Percentiles rank a stretch among this genome's conserved stretches.
Evolutionary conservation across 2,329 filamentous ascomycete species (phyloP).

Genomic region (Aspergillus spinulosporus): DNA sequence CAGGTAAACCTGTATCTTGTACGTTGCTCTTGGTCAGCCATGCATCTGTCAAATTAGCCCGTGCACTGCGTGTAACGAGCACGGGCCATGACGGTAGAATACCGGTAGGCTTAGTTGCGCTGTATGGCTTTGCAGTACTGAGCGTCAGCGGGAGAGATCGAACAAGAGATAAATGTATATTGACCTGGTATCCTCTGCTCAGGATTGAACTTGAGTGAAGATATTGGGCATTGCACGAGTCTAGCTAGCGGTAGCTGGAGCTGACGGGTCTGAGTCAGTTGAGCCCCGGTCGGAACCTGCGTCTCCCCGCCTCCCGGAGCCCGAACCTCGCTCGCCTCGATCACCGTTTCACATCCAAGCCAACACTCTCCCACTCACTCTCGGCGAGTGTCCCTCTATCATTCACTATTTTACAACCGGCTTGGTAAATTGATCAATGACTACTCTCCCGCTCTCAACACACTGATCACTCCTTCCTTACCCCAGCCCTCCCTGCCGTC

Average conservation of each 20-base stretch:
- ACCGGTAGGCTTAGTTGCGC: not conserved
- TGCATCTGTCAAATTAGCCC: constrained; percentile 22
- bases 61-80: constrained; percentile 24
- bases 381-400: constrained; percentile 1
- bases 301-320: constrained; percentile 39
- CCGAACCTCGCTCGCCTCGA: constrained; percentile 30
- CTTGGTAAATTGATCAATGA: constrained; percentile 31
- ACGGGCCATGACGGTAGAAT: constrained; percentile 10
- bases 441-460: constrained; percentile 24
- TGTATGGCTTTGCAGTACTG: not conserved
- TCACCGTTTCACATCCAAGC: constrained; percentile 24
- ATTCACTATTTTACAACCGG: constrained; percentile 5
- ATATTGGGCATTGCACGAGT: not conserved
- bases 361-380: constrained; percentile 6
- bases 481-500: constrained; percentile 12
- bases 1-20: not conserved
- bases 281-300: constrained; percentile 26
- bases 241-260: not conserved
- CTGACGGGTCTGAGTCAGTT: not conserved
- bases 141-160: not conserved
- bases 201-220: not conserved
- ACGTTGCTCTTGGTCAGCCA: constrained; percentile 10
- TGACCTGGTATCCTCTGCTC: not conserved
- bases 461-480: constrained; percentile 27
- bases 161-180: not conserved